phyloP scores from a whole-genome alignment of 129 eudicot species.

The Sambucus nigra region DNA sequence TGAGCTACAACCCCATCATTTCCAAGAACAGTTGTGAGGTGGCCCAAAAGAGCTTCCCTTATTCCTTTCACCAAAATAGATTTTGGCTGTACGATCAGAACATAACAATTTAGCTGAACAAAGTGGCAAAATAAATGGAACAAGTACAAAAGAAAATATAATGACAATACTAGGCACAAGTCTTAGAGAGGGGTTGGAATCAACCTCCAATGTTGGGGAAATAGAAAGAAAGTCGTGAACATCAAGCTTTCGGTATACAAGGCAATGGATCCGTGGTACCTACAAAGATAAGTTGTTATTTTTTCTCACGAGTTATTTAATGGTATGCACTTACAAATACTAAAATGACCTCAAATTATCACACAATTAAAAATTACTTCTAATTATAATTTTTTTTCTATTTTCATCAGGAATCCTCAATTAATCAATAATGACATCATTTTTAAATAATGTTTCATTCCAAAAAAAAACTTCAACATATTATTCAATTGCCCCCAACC shows the following conservation, averaged over 20 bases:
- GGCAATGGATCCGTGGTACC: slow-evolving; percentile 95
- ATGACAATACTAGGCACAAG: background rate
- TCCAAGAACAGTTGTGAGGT: slow-evolving; percentile 76
- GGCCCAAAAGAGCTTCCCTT: slow-evolving; percentile 60
- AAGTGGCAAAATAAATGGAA: background rate
- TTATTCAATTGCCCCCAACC: too few species aligned
- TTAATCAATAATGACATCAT: too few species aligned
- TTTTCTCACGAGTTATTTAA: too few species aligned
- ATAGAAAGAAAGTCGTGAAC: slow-evolving; percentile 37
- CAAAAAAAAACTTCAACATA: too few species aligned
- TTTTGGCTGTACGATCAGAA: slow-evolving; percentile 35
- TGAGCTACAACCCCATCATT: slow-evolving; percentile 81
- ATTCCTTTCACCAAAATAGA: slow-evolving; percentile 41
- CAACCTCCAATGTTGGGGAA: slow-evolving; percentile 57
- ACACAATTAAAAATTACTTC: too few species aligned
- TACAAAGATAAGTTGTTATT: slow-evolving; percentile 21
- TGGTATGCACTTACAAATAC: too few species aligned
- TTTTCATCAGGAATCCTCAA: too few species aligned
- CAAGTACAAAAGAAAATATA: background rate
- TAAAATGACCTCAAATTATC: too few species aligned
- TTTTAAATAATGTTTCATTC: too few species aligned
- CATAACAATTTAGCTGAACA: background rate
- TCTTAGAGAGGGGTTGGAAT: background rate
- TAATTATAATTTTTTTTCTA: too few species aligned
- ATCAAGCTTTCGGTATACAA: slow-evolving; percentile 62